phyloP scores from a whole-genome alignment of 352 stramenopile species.

The Pythium phragmiticola region DNA sequence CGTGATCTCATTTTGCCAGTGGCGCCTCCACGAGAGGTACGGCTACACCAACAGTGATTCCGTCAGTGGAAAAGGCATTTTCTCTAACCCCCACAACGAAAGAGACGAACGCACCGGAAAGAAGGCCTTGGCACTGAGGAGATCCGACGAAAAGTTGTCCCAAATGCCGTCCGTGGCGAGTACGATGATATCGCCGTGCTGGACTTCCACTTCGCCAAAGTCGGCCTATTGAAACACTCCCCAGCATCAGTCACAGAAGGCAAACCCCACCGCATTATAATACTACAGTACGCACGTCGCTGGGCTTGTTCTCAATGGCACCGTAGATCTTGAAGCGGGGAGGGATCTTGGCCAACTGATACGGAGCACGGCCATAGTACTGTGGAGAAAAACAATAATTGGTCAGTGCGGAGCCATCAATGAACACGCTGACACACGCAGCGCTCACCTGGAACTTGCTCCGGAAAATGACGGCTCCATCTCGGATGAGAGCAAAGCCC shows the following conservation, averaged over 20 bases:
- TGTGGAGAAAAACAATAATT: slow-evolving; percentile 11
- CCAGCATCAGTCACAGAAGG: neutral
- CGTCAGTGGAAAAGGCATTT: neutral
- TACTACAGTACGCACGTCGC: slow-evolving; percentile 43
- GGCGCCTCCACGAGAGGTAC: slow-evolving; percentile 55
- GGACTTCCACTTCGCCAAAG: slow-evolving; percentile 64
- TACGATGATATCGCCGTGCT: slow-evolving; percentile 75
- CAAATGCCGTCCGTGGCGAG: slow-evolving; percentile 80
- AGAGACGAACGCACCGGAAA: slow-evolving; percentile 45
- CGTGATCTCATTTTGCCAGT: slow-evolving; percentile 60
- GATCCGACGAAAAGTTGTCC: slow-evolving; percentile 73
- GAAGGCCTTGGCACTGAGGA: slow-evolving; percentile 44
- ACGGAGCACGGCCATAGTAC: slow-evolving; percentile 73
- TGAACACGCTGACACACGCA: neutral
- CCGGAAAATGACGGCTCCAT: slow-evolving; percentile 60
- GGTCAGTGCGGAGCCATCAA: neutral
- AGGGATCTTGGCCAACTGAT: slow-evolving; percentile 77
- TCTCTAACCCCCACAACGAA: neutral
- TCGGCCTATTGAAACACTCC: slow-evolving; percentile 40
- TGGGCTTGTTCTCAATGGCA: slow-evolving; percentile 76
- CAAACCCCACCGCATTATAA: neutral
- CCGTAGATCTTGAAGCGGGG: slow-evolving; percentile 69
- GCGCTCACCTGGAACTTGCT: slow-evolving; percentile 66
- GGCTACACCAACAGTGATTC: slow-evolving; percentile 31
- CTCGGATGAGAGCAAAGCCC: slow-evolving; percentile 70